Percentiles rank a stretch among this genome's conserved stretches.
Evolutionary conservation across 441 rosid species (phyloP).

Genomic region (Adansonia grandidieri): DNA sequence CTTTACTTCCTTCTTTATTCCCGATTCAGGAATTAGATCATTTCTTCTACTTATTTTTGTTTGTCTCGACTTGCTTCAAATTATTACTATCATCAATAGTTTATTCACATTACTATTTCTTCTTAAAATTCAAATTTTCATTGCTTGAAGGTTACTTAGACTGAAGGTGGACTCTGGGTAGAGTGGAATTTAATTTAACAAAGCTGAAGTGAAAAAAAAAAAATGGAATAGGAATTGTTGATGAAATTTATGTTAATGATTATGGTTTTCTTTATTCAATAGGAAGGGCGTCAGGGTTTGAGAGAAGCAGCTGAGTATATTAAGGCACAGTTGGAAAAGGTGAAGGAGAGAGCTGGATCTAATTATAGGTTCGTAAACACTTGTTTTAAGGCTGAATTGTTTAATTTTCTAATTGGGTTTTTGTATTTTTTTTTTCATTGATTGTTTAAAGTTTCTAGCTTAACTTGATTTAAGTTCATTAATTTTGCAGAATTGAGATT

Average conservation of each 20-base stretch:
- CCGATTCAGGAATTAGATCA: not conserved
- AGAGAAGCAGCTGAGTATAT: constrained; percentile 89
- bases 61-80: not conserved
- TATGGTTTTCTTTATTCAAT: not conserved
- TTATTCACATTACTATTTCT: not conserved
- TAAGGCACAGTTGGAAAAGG: constrained; percentile 63
- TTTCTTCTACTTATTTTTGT: not conserved
- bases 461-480: not conserved
- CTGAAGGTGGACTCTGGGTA: not conserved
- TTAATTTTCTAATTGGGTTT: constrained; percentile 5
- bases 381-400: constrained; percentile 19
- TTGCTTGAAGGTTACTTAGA: not conserved
- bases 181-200: not conserved
- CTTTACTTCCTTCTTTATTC: not conserved
- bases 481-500: constrained; percentile 71
- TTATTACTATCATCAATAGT: too few species aligned
- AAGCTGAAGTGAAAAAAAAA: not conserved
- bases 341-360: constrained; percentile 79
- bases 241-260: not conserved
- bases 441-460: constrained; percentile 6
- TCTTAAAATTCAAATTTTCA: not conserved
- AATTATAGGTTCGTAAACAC: constrained; percentile 53
- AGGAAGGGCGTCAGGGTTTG: constrained; percentile 96
- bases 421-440: constrained; percentile 7
- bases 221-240: not conserved